These are phyloP conservation scores for Aspergillus bertholletiae DNA, from an alignment of 495 filamentous ascomycete species.

Conservation along the genomic window DNA sequence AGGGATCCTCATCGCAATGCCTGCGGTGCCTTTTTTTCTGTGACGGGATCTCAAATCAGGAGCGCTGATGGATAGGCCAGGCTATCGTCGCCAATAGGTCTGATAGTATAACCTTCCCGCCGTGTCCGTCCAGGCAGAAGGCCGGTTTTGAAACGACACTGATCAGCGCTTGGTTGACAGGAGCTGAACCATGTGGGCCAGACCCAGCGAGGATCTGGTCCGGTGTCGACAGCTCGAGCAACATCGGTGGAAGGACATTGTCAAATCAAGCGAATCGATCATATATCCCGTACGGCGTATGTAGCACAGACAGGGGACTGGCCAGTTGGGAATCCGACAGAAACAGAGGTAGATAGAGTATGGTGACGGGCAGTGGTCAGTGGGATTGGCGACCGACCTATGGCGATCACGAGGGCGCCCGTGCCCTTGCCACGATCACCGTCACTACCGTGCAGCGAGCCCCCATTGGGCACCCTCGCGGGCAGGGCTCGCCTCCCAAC, in stretches of 20 bases:
- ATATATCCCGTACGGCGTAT: not conserved
- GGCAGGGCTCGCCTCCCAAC: conserved; percentile 6
- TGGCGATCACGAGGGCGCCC: conserved; percentile 11
- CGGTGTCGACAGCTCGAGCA: not conserved
- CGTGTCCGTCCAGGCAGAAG: too few relatives aligned
- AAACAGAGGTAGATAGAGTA: not conserved
- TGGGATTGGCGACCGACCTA: conserved; percentile 13
- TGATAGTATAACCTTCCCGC: too few relatives aligned
- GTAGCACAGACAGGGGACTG: not conserved
- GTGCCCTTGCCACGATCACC: conserved; percentile 11
- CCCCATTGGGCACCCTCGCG: conserved; percentile 7
- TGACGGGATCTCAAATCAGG: too few relatives aligned
- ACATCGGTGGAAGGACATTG: not conserved
- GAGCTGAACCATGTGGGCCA: not conserved
- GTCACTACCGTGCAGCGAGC: conserved; percentile 1
- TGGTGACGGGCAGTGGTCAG: too few relatives aligned
- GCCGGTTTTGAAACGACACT: too few relatives aligned
- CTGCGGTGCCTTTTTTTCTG: too few relatives aligned
- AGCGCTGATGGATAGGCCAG: too few relatives aligned
- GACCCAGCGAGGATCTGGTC: not conserved
- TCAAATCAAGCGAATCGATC: not conserved
- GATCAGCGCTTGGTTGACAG: too few relatives aligned
- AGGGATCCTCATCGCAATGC: too few relatives aligned
- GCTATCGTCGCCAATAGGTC: too few relatives aligned
- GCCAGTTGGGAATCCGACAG: not conserved